phyloP scores from a whole-genome alignment of 306 rosid genomes.

The Lagenaria siceraria region DNA sequence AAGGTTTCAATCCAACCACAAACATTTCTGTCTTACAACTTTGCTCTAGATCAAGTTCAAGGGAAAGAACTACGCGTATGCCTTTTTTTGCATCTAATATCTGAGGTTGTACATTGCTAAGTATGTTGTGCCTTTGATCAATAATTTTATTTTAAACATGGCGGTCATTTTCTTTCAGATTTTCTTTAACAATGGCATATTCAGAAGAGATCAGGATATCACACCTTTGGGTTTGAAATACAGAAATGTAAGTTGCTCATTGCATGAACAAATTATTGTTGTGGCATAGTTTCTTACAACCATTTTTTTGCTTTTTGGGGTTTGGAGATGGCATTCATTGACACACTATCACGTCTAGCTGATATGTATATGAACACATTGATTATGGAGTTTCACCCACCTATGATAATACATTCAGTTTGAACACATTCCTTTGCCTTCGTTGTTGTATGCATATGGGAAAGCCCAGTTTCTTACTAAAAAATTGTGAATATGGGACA shows the following conservation, averaged over 20 bases:
- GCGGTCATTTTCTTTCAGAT: neutral
- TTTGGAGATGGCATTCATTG: neutral
- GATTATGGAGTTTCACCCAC: neutral
- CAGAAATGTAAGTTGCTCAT: neutral
- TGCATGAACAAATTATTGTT: neutral
- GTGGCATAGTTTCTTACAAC: neutral
- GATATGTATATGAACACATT: neutral
- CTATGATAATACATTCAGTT: neutral
- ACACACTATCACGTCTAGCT: neutral
- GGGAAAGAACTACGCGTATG: neutral
- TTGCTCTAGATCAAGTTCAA: neutral
- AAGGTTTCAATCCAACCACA: neutral
- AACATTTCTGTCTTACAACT: neutral
- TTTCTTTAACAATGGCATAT: neutral
- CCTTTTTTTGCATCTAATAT: neutral
- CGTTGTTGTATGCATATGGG: neutral
- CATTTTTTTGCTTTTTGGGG: neutral
- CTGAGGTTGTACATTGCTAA: neutral
- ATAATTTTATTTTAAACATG: neutral
- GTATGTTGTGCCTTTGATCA: neutral
- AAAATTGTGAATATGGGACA: neutral
- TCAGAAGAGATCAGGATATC: neutral
- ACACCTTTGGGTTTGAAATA: neutral
- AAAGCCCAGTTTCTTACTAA: neutral
- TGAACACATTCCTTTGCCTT: neutral